Evolutionary conservation across 2,329 filamentous ascomycete species (phyloP).

Genomic region (Fusarium torulosum): DNA sequence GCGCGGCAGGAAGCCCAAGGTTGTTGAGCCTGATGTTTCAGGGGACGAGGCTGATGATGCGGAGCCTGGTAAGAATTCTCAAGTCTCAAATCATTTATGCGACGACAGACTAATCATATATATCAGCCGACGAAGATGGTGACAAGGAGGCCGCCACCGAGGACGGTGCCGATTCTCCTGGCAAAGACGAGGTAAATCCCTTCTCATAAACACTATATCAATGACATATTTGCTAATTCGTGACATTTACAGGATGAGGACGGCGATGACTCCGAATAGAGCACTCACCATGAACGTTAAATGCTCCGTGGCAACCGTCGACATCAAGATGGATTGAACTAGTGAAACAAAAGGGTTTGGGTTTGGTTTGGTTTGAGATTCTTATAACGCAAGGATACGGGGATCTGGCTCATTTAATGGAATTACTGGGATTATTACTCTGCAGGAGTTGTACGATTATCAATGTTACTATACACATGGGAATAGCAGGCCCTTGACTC

Average conservation of each 20-base stretch:
- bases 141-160: slow-evolving; percentile 19
- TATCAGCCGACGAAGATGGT: slow-evolving; percentile 33
- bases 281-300: background rate
- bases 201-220: slow-evolving; percentile 34
- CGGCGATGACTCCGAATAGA: slow-evolving; percentile 37
- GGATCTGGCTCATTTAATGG: slow-evolving; percentile 11
- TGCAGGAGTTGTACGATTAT: slow-evolving; percentile 36
- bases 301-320: background rate
- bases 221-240: slow-evolving; percentile 48
- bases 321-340: slow-evolving; percentile 2
- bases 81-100: background rate
- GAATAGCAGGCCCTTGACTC: slow-evolving; percentile 37
- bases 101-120: slow-evolving; percentile 16
- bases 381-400: slow-evolving; percentile 1
- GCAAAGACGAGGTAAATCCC: slow-evolving; percentile 49
- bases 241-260: slow-evolving; percentile 42
- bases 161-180: slow-evolving; percentile 20
- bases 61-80: slow-evolving; percentile 9
- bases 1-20: slow-evolving; percentile 50
- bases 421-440: slow-evolving; percentile 15
- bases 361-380: slow-evolving; percentile 13
- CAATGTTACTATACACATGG: slow-evolving; percentile 22
- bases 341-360: slow-evolving; percentile 11
- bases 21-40: slow-evolving; percentile 33
- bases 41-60: slow-evolving; percentile 18